Base-by-base conservation (phyloP, 192 early-diverging fungal genomes). In the Diversispora eburnea region DNA sequence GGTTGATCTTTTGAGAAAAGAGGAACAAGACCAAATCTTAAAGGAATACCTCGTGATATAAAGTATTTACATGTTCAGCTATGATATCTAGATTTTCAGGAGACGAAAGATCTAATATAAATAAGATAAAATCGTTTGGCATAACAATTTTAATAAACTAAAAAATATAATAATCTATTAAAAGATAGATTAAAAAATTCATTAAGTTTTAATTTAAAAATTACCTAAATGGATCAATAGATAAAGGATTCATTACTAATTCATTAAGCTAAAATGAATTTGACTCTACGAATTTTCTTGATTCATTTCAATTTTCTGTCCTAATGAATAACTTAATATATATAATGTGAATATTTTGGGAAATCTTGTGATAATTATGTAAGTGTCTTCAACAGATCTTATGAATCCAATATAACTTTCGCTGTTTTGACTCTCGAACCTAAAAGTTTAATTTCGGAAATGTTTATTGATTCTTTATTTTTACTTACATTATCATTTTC, bases 11-110 rank as follows among this genome's bases (percentile, higher is more conserved):
- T 74, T 59, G 77, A 78, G 7, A 92, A 59, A 3, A 93, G 72
- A 5, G 94, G 94, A 19, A 92, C 84, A 12, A 97, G 8, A 17
- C 97, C 97, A 71, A 97, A 92, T 56, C 95, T 86, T 67, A 99
- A 81, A 6, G 96, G 96, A 33, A 95, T 76, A 7, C 86, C 80
- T 20, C 86, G 85, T 71, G 91, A 81, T 7, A 92, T 79, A 89
- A 88, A 57, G 85, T 81, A 42, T 86, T 42, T 1, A 93, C 77
- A 8, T 91, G 85, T 56, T 92, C 84, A n/a, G 81, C 64, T 5
- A 96, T 42, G 22, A 81, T 61, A 13, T 80, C 67, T n/a, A 95
- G 73, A 72, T 87, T 81, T 61, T 75, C 73, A 19, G 70, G 62
- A 33, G 78, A 75, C 5, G 92, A 84, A 47, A 98, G 71, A 77